Conservation (phyloP, 2,329 filamentous ascomycete genomes). For the Stagonosporopsis cucurbitacearum region DNA sequence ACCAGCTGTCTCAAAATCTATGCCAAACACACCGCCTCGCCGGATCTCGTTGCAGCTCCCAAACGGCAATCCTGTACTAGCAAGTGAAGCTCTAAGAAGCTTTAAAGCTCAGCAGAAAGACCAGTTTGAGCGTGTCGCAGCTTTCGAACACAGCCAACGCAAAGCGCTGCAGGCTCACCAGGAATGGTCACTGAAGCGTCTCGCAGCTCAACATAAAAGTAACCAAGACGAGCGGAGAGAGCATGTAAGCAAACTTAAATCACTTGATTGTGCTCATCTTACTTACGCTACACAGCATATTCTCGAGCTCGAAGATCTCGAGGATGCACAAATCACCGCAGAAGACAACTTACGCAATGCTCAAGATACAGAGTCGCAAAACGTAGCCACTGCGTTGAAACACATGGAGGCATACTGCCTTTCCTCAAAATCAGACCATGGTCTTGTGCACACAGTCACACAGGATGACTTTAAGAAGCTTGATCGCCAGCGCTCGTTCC, state of each 20-base stretch:
- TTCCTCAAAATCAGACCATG: constrained; percentile 39
- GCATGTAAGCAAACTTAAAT: constrained; percentile 32
- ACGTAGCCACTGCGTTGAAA: constrained; percentile 54
- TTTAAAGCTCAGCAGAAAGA: constrained; percentile 39
- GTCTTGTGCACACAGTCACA: constrained; percentile 48
- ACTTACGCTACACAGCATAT: constrained; percentile 45
- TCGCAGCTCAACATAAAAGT: constrained; percentile 30
- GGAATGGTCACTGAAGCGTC: constrained; percentile 27
- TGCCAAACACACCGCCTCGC: constrained; percentile 15
- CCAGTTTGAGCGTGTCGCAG: constrained; percentile 38
- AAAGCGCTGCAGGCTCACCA: constrained; percentile 39
- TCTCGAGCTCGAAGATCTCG: constrained; percentile 49
- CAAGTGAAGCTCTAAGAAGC: constrained; percentile 36
- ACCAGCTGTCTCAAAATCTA: constrained; percentile 17
- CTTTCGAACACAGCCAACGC: constrained; percentile 43
- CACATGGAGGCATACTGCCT: constrained; percentile 58
- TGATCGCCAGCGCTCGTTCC: constrained; percentile 47
- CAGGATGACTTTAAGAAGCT: constrained; percentile 54
- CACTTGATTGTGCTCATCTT: constrained; percentile 13
- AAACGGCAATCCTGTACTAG: constrained; percentile 29
- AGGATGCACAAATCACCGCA: constrained; percentile 53
- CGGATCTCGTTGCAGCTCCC: constrained; percentile 13
- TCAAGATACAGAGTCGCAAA: constrained; percentile 52
- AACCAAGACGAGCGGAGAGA: constrained; percentile 31
- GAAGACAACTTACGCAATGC: constrained; percentile 52